Evolutionary conservation across 129 eudicot species (phyloP), one percentile per base, ranked within the genome.

Genomic region (Heracleum sosnowskyi): DNA sequence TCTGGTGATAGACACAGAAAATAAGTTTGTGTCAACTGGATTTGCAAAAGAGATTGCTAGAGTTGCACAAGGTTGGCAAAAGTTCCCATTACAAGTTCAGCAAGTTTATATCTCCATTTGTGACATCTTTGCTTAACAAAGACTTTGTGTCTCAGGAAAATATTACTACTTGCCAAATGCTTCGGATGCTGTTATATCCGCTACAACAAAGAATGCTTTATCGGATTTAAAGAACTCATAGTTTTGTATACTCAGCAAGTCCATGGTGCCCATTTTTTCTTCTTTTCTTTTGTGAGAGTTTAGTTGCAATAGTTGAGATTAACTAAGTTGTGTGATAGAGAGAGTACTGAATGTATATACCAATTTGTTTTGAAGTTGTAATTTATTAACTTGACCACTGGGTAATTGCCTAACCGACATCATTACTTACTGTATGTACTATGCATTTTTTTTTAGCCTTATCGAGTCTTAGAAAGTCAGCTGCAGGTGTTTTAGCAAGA

Each of bases 21-120:
- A 95, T 79, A 95, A 92, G 88, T 95, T 95, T 79, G 97, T 95
- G 70, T 95, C 97, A 16, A 95, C 97, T 70, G 99, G 97, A 39
- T 95, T 95, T 84, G 97, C 97, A 64, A 95, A 95, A 82, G 99
- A 95, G 86, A 92, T 95, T 47, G 99, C 99, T 5, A 87, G 97
- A 85, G 90, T 95, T 37, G 97, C 97, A 35, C 99, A 92, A 86
- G 99, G 99, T 36, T 69, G n/a, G 51, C 26, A 22, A 68, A 47
- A 75, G 15, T 7, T 39, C 45, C 68, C 3, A 4, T 49, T n/a
- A 24, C 16, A 31, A 31, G 64, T 51, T 33, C 8, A 79, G 74
- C 33, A 45, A n/a, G 28, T 44, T 12, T 72, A 5, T 70, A 17
- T 24, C 57, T 29, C 55, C n/a, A 39, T 13, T 47, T 74, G 44